Conservation (phyloP, 2,329 filamentous ascomycete genomes). For the Colletotrichum lindemuthianum region DNA sequence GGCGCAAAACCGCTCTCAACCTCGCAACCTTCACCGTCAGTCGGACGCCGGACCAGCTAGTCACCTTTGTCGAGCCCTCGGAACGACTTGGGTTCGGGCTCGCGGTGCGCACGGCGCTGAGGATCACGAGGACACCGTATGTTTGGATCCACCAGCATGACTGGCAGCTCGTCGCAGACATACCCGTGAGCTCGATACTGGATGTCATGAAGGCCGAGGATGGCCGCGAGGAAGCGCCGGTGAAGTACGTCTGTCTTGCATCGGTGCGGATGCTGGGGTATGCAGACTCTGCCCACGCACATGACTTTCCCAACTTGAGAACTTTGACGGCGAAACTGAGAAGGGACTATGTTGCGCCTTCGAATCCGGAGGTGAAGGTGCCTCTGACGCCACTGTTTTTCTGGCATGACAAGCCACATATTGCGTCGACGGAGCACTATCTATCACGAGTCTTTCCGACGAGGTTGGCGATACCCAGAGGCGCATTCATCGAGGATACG, state of each 20-base stretch:
- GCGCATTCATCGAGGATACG: conserved; percentile 67
- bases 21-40: conserved; percentile 43
- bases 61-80: conserved; percentile 61
- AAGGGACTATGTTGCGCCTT: conserved; percentile 46
- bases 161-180: conserved; percentile 58
- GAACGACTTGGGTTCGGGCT: conserved; percentile 63
- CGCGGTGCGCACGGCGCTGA: conserved; percentile 62
- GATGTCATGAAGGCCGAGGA: conserved; percentile 55
- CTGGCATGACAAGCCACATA: conserved; percentile 68
- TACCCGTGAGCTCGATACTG: conserved; percentile 57
- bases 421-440: conserved; percentile 61
- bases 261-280: conserved; percentile 63
- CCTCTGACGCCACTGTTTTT: conserved; percentile 66
- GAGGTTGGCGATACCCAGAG: conserved; percentile 59
- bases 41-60: conserved; percentile 46
- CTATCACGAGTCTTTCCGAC: conserved; percentile 59
- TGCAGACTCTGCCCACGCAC: conserved; percentile 57
- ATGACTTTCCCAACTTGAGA: conserved; percentile 52
- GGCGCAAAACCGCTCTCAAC: conserved; percentile 1
- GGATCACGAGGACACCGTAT: conserved; percentile 57
- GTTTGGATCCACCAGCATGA: conserved; percentile 69
- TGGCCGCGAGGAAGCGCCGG: conserved; percentile 45
- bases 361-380: conserved; percentile 40
- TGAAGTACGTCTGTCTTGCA: conserved; percentile 64
- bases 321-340: conserved; percentile 54